phyloP scores from a whole-genome alignment of 805 yeast species.

The Diddensiella transvaalensis region DNA sequence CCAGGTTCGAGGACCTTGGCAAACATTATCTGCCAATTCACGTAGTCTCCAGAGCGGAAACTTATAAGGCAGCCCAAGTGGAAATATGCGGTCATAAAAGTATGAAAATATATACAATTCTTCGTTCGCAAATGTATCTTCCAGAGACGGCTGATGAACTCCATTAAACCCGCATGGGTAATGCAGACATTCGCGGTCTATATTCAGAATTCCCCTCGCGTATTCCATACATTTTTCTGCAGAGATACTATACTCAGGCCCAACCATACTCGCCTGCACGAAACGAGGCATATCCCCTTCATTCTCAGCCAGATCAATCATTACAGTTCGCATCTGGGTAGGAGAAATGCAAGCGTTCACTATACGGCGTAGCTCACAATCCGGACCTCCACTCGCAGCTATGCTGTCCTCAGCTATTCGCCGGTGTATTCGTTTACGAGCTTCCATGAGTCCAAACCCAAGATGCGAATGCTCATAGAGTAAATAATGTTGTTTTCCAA shows the following conservation, averaged over 20 bases:
- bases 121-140: constrained; percentile 64
- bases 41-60: constrained; percentile 78
- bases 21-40: constrained; percentile 76
- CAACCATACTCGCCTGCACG: constrained; percentile 59
- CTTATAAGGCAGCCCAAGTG: constrained; percentile 85
- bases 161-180: constrained; percentile 95
- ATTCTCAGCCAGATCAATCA: constrained; percentile 58
- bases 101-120: constrained; percentile 89
- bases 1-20: constrained; percentile 69
- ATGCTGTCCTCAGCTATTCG: constrained; percentile 37
- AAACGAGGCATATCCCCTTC: constrained; percentile 38
- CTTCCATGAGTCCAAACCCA: constrained; percentile 94
- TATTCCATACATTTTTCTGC: constrained; percentile 6
- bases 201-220: constrained; percentile 52
- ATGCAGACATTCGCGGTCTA: constrained; percentile 67
- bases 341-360: constrained; percentile 88
- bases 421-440: constrained; percentile 75
- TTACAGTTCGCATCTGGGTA: constrained; percentile 50
- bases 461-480: constrained; percentile 91
- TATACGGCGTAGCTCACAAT: constrained; percentile 32
- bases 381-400: constrained; percentile 30
- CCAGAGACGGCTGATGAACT: constrained; percentile 89
- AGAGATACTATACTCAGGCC: constrained; percentile 48
- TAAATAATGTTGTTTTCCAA: constrained; percentile 73
- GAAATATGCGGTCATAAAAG: constrained; percentile 89